These are phyloP conservation scores for Musa acuminata DNA, from an alignment of 176 grass and related monocot genomes.

Conservation along the genomic window DNA sequence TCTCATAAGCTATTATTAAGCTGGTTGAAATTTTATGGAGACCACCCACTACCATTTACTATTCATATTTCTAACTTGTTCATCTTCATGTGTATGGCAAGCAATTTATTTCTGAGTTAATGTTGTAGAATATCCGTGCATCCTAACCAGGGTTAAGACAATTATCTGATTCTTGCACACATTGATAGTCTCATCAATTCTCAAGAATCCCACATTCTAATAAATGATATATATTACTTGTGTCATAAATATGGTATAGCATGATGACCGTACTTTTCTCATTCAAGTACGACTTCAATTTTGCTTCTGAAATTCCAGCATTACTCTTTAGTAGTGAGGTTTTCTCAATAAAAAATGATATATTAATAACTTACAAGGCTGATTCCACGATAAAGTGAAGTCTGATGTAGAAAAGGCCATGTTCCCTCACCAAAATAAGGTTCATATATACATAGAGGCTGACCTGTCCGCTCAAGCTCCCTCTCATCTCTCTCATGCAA, in stretches of 20 bases:
- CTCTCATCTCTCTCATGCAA: constrained; percentile 89
- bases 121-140: too few species aligned
- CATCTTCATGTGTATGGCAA: background rate
- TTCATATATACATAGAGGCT: constrained; percentile 95
- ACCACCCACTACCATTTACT: background rate
- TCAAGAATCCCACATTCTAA: too few species aligned
- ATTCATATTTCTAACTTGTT: background rate
- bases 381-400: constrained; percentile 90
- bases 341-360: constrained; percentile 1
- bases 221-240: too few species aligned
- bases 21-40: too few species aligned
- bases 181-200: too few species aligned
- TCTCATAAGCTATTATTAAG: too few species aligned
- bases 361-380: constrained; percentile 59
- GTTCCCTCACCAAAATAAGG: constrained; percentile 91
- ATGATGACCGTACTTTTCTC: background rate
- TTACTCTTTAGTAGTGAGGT: constrained; percentile 3
- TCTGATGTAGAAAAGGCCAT: constrained; percentile 89
- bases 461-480: constrained; percentile 93
- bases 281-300: background rate
- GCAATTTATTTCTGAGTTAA: too few species aligned
- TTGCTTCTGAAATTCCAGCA: background rate
- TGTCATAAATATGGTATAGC: background rate
- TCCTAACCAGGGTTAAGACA: too few species aligned
- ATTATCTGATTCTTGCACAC: too few species aligned